Base-by-base conservation (phyloP, 1,284 basidiomycete species). In the Uromyces viciae-fabae region DNA sequence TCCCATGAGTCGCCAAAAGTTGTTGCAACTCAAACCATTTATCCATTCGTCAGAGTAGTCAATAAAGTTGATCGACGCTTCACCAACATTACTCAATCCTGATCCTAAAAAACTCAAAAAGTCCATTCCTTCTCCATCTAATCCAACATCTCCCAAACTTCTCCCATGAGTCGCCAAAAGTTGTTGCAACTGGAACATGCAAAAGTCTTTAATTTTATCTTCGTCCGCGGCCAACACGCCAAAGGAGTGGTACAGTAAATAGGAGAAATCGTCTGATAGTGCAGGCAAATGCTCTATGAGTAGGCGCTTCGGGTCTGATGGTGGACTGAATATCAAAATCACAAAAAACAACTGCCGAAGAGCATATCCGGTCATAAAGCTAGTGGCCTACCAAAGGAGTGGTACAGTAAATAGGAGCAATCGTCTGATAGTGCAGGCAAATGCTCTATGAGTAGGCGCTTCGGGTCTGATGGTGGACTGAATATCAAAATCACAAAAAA, bases 331-430 rank as follows among this genome's bases (percentile, higher is more conserved):
- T 0, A 86, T 43, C 0, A 85, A 9, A 0, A 86, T 83, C 25
- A 85, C 87, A 0, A 83, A 85, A 86, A 72, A 72, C 69, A 72
- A 4, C 22, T 43, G 14, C 25, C 69, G 14, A 22, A 72, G 22
- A 22, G 36, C 15, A 11, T 52, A 22, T 2, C 69, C 69, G 7
- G 69, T 72, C 46, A 43, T 72, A 33, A 49, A 72, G 49, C 14
- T 33, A 64, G 25, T 3, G 89, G 83, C 0, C 89, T 84, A 0
- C 88, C 88, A 2, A 83, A 81, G 7, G 86, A 87, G 56, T 87
- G 66, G 74, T 88, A 89, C 15, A 87, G 87, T 36, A 5, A 64
- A 64, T 40, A 64, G 15, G 17, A 2, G 31, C 17, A 28, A 43
- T 75, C 73, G n/a, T 75, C 73, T 0, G 73, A 38, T 1, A 75